Evolutionary conservation across 345 rosid species (phyloP).

Genomic region (Sapria himalayana): DNA sequence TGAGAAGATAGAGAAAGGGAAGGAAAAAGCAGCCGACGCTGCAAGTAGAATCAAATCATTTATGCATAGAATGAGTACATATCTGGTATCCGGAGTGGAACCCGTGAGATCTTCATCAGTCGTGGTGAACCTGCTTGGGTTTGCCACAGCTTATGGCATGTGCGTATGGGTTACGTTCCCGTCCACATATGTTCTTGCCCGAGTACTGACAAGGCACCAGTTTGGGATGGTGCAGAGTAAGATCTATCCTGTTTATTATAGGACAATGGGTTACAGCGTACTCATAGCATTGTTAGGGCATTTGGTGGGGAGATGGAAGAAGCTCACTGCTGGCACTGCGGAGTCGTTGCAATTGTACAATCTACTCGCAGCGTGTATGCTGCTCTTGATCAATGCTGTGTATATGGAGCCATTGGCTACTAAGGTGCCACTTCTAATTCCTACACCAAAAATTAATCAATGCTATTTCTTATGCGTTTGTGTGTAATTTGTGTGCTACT

Average conservation of each 20-base stretch:
- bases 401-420: constrained; percentile 57
- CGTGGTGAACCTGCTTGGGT: constrained; percentile 23
- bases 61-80: not conserved
- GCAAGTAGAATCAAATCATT: not conserved
- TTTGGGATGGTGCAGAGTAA: constrained; percentile 69
- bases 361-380: constrained; percentile 21
- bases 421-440: constrained; percentile 22
- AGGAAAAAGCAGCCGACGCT: constrained; percentile 3
- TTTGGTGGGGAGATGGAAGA: constrained; percentile 13
- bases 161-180: constrained; percentile 62
- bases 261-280: constrained; percentile 20
- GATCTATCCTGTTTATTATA: constrained; percentile 53
- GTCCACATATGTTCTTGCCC: constrained; percentile 36
- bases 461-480: not conserved
- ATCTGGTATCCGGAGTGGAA: constrained; percentile 3
- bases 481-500: not conserved
- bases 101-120: constrained; percentile 9
- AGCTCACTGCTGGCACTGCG: constrained; percentile 11
- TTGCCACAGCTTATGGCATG: constrained; percentile 40
- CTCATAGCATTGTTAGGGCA: constrained; percentile 36
- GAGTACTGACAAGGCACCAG: constrained; percentile 38
- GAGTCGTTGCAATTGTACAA: constrained; percentile 36
- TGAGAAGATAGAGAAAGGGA: constrained; percentile 2
- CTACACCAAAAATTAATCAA: too few relatives aligned
- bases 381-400: constrained; percentile 29